Evolutionary conservation across 2,329 filamentous ascomycete species (phyloP).

Genomic region (Aspergillus ruber): DNA sequence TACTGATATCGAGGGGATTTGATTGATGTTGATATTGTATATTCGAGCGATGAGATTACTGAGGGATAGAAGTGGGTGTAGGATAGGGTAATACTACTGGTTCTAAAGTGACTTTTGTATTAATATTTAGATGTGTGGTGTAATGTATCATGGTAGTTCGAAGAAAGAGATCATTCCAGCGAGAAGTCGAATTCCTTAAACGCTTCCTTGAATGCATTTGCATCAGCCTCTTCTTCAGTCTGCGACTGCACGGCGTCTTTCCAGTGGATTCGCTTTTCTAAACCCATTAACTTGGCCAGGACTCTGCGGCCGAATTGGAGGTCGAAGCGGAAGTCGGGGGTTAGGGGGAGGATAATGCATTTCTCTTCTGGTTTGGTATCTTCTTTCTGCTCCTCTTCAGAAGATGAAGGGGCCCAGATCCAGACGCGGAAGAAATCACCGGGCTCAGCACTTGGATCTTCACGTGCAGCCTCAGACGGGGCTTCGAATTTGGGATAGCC

Average conservation of each 20-base stretch:
- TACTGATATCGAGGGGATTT: too few species aligned
- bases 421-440: conserved; percentile 72
- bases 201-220: conserved; percentile 68
- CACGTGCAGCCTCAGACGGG: conserved; percentile 19
- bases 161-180: conserved; percentile 24
- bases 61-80: too few species aligned
- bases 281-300: conserved; percentile 74
- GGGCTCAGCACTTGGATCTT: conserved; percentile 37
- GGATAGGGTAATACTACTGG: too few species aligned
- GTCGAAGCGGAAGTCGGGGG: conserved; percentile 70
- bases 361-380: conserved; percentile 42
- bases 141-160: background rate
- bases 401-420: conserved; percentile 57
- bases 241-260: conserved; percentile 71
- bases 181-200: conserved; percentile 89
- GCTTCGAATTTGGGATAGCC: conserved; percentile 50
- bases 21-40: too few species aligned
- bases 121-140: too few species aligned
- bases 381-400: conserved; percentile 6
- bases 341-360: conserved; percentile 67
- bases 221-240: conserved; percentile 73
- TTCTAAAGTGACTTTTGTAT: too few species aligned
- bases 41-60: too few species aligned
- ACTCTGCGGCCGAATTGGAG: conserved; percentile 85
- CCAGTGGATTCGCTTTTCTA: conserved; percentile 79